phyloP scores from a whole-genome alignment of 371 early-diverging fungal genomes.

The Mitosporidium daphniae region DNA sequence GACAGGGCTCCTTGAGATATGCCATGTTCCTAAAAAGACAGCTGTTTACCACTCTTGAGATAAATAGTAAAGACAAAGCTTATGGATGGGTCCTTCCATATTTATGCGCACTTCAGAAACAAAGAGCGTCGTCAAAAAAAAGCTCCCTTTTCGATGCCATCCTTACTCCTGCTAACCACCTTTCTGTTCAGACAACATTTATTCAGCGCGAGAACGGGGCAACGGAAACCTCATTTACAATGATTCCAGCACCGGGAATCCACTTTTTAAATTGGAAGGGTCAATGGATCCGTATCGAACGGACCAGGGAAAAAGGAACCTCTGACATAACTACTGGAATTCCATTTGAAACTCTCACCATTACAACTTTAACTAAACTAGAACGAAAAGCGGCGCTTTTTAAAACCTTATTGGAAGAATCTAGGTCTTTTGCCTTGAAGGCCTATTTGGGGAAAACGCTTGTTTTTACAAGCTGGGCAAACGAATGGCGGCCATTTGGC shows the following conservation, averaged over 20 bases:
- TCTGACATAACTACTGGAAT: constrained; percentile 51
- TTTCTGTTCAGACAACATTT: constrained; percentile 48
- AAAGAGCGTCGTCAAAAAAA: constrained; percentile 4
- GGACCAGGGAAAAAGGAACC: constrained; percentile 30
- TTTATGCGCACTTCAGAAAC: constrained; percentile 23
- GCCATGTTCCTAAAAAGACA: constrained; percentile 25
- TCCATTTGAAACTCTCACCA: constrained; percentile 66
- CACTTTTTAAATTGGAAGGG: constrained; percentile 40
- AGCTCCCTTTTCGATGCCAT: not conserved
- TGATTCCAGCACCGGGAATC: constrained; percentile 64
- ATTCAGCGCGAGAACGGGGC: constrained; percentile 59
- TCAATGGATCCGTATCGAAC: constrained; percentile 44
- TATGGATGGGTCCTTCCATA: constrained; percentile 71
- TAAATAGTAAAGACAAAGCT: constrained; percentile 53
- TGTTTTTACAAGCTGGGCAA: constrained; percentile 58
- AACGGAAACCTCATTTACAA: constrained; percentile 28
- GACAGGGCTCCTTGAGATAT: constrained; percentile 22
- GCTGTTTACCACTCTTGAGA: constrained; percentile 51
- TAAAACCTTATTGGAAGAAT: constrained; percentile 27
- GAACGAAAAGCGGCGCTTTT: constrained; percentile 33
- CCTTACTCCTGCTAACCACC: no score
- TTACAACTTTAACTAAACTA: constrained; percentile 62
- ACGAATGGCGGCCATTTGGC: constrained; percentile 86
- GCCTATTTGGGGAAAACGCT: constrained; percentile 69
- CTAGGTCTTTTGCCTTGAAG: constrained; percentile 32